phyloP scores from a whole-genome alignment of 495 filamentous ascomycete species.

The Tuber umbilicatum region DNA sequence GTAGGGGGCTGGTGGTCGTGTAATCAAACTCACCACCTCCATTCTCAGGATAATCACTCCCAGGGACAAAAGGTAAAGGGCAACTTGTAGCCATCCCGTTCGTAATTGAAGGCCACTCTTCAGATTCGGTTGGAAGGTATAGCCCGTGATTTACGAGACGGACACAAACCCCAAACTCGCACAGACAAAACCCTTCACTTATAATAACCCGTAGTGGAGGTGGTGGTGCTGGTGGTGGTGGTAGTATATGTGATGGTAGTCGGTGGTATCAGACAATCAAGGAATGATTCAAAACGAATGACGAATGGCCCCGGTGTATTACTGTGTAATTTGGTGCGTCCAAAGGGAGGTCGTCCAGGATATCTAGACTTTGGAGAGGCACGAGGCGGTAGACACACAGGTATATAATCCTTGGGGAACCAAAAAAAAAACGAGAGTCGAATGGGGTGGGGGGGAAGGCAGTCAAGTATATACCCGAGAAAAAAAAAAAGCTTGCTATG shows the following conservation, averaged over 20 bases:
- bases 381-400: not conserved
- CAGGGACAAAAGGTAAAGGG: conserved; percentile 59
- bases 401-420: conserved; percentile 8
- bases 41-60: conserved; percentile 51
- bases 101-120: conserved; percentile 20
- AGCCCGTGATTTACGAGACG: conserved; percentile 23
- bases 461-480: conserved; percentile 19
- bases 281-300: not conserved
- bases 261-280: not conserved
- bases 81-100: conserved; percentile 44
- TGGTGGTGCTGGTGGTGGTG: not conserved
- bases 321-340: not conserved
- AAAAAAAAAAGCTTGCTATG: conserved; percentile 25
- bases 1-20: not conserved
- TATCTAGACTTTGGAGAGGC: not conserved
- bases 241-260: not conserved
- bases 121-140: conserved; percentile 5
- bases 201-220: not conserved
- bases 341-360: not conserved
- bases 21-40: conserved; percentile 58
- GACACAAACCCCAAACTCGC: conserved; percentile 18
- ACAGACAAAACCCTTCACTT: conserved; percentile 3
- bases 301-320: not conserved
- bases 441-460: conserved; percentile 9
- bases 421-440: conserved; percentile 10